Evolutionary conservation across 1,284 basidiomycete species (phyloP).

Genomic region (Leccinum subrobustum): DNA sequence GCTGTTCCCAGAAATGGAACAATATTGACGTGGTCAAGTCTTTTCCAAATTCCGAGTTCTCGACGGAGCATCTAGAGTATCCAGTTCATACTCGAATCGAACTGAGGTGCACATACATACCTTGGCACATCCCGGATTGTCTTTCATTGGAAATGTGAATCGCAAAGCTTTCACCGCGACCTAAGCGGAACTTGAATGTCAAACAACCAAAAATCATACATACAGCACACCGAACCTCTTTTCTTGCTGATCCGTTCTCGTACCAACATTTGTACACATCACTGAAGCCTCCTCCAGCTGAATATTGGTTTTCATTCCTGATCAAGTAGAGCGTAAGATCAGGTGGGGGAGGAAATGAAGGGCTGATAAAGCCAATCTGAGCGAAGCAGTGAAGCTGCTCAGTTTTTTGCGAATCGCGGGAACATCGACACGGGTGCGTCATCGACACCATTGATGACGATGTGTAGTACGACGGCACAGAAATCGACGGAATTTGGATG

Average conservation of each 20-base stretch:
- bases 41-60: neutral
- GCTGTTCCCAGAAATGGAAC: neutral
- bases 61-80: neutral
- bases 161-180: neutral
- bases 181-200: neutral
- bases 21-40: neutral
- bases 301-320: neutral
- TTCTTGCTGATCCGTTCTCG: neutral
- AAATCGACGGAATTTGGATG: slow-evolving; percentile 62
- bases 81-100: too few relatives aligned
- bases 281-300: neutral
- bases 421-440: slow-evolving; percentile 42
- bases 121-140: neutral
- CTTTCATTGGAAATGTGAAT: neutral
- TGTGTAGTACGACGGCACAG: slow-evolving; percentile 62
- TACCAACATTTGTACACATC: neutral
- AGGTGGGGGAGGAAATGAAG: neutral
- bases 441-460: slow-evolving; percentile 59
- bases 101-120: neutral
- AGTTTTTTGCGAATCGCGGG: slow-evolving; percentile 26
- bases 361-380: neutral
- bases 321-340: neutral
- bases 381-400: slow-evolving; percentile 20
- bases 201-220: neutral
- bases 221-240: neutral